Percentiles rank a stretch among this genome's conserved stretches.
phyloP scores from a whole-genome alignment of 1,139 yeast genomes.

The Yamadazyma dendronema region DNA sequence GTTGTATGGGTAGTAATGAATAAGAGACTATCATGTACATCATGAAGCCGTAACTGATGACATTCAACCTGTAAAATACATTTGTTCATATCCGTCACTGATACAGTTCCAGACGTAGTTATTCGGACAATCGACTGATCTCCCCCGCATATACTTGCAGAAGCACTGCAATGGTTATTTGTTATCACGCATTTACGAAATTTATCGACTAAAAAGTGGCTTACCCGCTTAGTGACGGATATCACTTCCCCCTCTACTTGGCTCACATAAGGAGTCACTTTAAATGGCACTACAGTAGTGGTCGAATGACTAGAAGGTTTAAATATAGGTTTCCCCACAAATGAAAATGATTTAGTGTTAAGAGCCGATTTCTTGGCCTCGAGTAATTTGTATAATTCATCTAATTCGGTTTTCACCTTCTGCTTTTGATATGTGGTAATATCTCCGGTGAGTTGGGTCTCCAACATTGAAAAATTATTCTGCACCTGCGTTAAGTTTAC shows the following conservation, averaged over 20 bases:
- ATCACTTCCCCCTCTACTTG: conserved; percentile 5
- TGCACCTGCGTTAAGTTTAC: background rate
- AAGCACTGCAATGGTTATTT: conserved; percentile 13
- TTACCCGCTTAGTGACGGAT: conserved; percentile 7
- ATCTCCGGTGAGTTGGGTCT: background rate
- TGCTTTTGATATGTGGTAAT: background rate
- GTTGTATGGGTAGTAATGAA: conserved; percentile 22
- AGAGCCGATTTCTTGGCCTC: conserved; percentile 19
- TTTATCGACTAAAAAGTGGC: conserved; percentile 18
- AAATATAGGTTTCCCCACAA: conserved; percentile 19
- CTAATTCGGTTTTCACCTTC: conserved; percentile 6
- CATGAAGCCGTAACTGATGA: conserved; percentile 44
- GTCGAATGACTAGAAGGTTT: background rate
- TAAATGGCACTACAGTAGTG: background rate
- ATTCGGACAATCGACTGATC: conserved; percentile 19
- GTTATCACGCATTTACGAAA: conserved; percentile 14
- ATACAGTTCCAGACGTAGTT: conserved; percentile 32
- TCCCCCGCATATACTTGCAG: conserved; percentile 26
- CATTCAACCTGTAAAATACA: conserved; percentile 27
- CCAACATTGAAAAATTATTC: background rate
- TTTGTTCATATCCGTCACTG: conserved; percentile 23
- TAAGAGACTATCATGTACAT: conserved; percentile 22
- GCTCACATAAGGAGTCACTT: background rate
- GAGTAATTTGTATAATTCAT: conserved; percentile 17
- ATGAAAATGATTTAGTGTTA: conserved; percentile 19